Percentiles rank a stretch among this genome's conserved stretches.
Evolutionary conservation across 345 rosid genomes (phyloP).

Genomic region (Gossypium anomalum): DNA sequence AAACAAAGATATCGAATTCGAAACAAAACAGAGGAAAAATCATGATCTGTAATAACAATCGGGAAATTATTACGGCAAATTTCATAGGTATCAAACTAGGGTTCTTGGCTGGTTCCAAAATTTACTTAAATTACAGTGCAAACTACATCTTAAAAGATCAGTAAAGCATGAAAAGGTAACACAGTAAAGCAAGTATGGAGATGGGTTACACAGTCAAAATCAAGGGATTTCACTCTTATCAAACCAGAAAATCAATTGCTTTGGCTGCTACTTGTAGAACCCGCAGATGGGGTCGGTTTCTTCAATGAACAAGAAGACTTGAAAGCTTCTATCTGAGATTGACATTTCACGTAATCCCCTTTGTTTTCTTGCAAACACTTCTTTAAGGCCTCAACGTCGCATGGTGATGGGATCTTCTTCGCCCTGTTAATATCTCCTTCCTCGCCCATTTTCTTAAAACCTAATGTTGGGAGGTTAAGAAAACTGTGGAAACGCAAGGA

Average conservation of each 20-base stretch:
- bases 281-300: constrained; percentile 31
- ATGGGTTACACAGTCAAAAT: not conserved
- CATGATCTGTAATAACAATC: not conserved
- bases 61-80: not conserved
- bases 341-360: constrained; percentile 67
- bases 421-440: constrained; percentile 19
- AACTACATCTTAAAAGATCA: not conserved
- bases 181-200: not conserved
- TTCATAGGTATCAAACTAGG: not conserved
- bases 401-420: constrained; percentile 56
- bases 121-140: not conserved
- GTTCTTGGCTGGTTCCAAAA: not conserved
- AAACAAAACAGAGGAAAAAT: not conserved
- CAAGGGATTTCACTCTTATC: not conserved
- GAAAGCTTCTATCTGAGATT: constrained; percentile 73
- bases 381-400: constrained; percentile 83
- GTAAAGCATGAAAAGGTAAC: not conserved
- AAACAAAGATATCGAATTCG: not conserved
- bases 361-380: constrained; percentile 84
- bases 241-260: not conserved
- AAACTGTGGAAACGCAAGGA: not conserved
- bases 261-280: constrained; percentile 1
- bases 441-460: constrained; percentile 24
- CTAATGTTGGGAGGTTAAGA: not conserved
- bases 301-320: constrained; percentile 63